Conservation (phyloP, 768 basidiomycete species). For the Leccinellum albellum region DNA sequence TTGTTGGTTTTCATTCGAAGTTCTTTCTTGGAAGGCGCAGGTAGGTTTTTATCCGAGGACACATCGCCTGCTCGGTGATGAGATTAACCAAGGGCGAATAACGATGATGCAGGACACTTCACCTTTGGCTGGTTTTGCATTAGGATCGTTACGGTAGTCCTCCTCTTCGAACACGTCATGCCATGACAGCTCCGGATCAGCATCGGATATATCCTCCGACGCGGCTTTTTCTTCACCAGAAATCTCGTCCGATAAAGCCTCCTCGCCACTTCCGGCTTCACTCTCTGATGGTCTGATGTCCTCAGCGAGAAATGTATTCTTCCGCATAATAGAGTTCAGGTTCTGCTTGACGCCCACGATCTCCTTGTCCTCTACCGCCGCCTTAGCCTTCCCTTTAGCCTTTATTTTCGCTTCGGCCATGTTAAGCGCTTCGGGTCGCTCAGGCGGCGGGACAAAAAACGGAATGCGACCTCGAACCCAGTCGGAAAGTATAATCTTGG, state of each 20-base stretch:
- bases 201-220: slow-evolving; percentile 31
- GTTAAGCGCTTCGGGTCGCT: slow-evolving; percentile 69
- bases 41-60: slow-evolving; percentile 33
- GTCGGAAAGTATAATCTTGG: slow-evolving; percentile 92
- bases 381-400: slow-evolving; percentile 50
- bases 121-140: slow-evolving; percentile 15
- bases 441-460: slow-evolving; percentile 92
- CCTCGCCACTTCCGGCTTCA: slow-evolving; percentile 35
- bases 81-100: slow-evolving; percentile 1
- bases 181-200: slow-evolving; percentile 65
- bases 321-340: slow-evolving; percentile 81
- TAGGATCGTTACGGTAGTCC: slow-evolving; percentile 19
- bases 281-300: slow-evolving; percentile 70
- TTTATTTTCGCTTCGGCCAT: slow-evolving; percentile 48
- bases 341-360: slow-evolving; percentile 79
- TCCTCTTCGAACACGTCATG: slow-evolving; percentile 78
- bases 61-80: slow-evolving; percentile 25
- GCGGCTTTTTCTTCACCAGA: slow-evolving; percentile 43
- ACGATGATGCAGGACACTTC: slow-evolving; percentile 11
- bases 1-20: slow-evolving; percentile 93
- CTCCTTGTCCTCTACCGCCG: slow-evolving; percentile 25
- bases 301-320: slow-evolving; percentile 81
- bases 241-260: slow-evolving; percentile 28
- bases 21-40: slow-evolving; percentile 47
- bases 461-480: slow-evolving; percentile 98